Conservation (phyloP, 2,329 filamentous ascomycete species). For the Arthrobotrys entomopaga region DNA sequence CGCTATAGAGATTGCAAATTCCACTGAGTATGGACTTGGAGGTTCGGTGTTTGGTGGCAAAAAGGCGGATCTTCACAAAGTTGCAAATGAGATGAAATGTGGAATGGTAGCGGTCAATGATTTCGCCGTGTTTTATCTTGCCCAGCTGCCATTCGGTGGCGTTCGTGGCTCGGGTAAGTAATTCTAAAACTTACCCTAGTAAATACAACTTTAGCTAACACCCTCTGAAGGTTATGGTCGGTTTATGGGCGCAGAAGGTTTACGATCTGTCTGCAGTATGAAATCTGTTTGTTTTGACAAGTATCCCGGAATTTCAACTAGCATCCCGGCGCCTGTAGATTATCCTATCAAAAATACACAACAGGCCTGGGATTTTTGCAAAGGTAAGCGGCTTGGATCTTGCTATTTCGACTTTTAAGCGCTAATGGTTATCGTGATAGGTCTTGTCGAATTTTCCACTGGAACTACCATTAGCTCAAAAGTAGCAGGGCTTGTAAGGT, state of each 20-base stretch:
- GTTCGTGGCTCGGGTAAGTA: constrained; percentile 77
- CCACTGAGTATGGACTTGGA: constrained; percentile 84
- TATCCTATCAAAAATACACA: constrained; percentile 79
- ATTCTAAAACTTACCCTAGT: not conserved
- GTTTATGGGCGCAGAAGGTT: constrained; percentile 89
- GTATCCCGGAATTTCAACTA: constrained; percentile 72
- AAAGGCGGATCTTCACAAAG: constrained; percentile 70
- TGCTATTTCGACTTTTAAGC: not conserved
- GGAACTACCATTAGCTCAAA: constrained; percentile 41
- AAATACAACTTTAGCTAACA: not conserved
- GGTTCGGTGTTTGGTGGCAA: constrained; percentile 84
- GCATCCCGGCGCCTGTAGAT: constrained; percentile 80
- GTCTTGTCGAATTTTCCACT: constrained; percentile 44
- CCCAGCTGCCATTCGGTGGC: constrained; percentile 93
- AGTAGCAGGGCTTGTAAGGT: constrained; percentile 37
- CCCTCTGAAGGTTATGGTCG: constrained; percentile 72
- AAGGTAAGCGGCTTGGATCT: constrained; percentile 56
- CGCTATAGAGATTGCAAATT: constrained; percentile 82
- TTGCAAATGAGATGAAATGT: constrained; percentile 76
- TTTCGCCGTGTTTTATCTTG: constrained; percentile 91
- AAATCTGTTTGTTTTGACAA: constrained; percentile 88
- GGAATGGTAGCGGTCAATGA: constrained; percentile 97
- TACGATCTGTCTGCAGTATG: constrained; percentile 83
- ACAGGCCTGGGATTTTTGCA: constrained; percentile 73
- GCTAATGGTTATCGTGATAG: constrained; percentile 1